Base-by-base conservation (phyloP, 2,329 filamentous ascomycete genomes). In the Apiospora koreana region DNA sequence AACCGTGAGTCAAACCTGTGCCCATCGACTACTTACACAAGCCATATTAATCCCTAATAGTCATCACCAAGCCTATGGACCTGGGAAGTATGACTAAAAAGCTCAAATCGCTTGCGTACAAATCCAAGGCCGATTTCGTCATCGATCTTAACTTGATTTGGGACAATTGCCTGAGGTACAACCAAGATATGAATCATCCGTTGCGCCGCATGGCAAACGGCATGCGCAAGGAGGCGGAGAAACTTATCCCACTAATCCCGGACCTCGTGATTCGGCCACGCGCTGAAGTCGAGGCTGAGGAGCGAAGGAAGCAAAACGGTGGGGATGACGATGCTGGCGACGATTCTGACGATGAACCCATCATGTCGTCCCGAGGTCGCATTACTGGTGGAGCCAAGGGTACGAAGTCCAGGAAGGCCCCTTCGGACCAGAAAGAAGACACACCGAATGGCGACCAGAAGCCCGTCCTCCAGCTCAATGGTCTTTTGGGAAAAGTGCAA, bases 51-150 rank as follows among this genome's bases (percentile, higher is more conserved):
- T 71, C 43, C 69, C 46, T 68, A 85, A 88, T 78, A 94, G 92
- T 94, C 74, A 98, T 98, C 82, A 98, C 97, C 82, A 92, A 95
- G 65, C 96, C 96, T 1, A 99, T 99, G 96, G 96, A 99, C 80
- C 90, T 99, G 70, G 96, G 96, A 46, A 92, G 91, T 65, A 98
- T 99, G 94, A 97, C 97, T 72, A 99, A 99, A 84, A 99, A 98
- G 84, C 89, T 99, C 69, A 95, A 95, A 79, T 87, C 88, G 12
- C 82, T 94, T 45, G 87, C 87, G 46, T 96, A 94, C 82, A 95
- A 94, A 79, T 95, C 93, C 65, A 99, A 99, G 83, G 89, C 93
- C 72, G 96, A 99, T 31, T 99, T 99, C 74, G 94, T 98, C 35
- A 89, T 93, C 42, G 96, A 99, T 79, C 86, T 99, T 12, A 95